Evolutionary conservation across 202 grass and related monocot genomes (phyloP), one percentile per base, ranked within the genome.

Genomic region (Panicum virgatum): DNA sequence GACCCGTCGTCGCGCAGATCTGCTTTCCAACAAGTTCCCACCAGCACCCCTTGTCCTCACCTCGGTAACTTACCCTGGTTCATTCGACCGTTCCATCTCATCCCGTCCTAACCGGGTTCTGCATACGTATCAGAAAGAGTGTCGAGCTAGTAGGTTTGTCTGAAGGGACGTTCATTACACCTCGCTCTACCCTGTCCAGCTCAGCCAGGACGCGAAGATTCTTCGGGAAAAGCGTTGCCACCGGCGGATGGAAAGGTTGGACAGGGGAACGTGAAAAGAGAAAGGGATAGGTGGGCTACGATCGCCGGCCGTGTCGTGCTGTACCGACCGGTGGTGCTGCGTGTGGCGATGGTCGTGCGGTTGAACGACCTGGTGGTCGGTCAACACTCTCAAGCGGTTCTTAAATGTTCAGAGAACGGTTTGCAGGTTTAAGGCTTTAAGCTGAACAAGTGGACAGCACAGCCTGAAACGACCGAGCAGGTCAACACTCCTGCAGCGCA

Each of bases 321-420:
- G 61, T 6, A 50, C 45, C 32, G 53, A 53, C n/a, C 8, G 10
- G 6, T 12, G 10, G 6, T 12, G 4, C 10, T 2, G 34, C 47
- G n/a, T 3, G 29, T 6, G 44, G 6, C 1, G 59, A 7, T 7
- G 30, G 32, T 5, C 63, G 38, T 56, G 48, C 12, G 6, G 78
- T 69, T 69, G 64, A 80, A 44, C 64, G 78, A 80, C 78, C 22
- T 16, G 0, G 36, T 64, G 3, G 14, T 47, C 62, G 9, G 63
- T 69, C 72, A 58, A 75, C 36, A 75, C 72, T 73, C 69, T 32
- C 69, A 6, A 51, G 69, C 46, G 69, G 11, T 46, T 10, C n/a
- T 15, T 9, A 47, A 69, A 68, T 43, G 20, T 1, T 13, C 10
- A 42, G 15, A 50, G 29, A 7, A 8, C 3, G 2, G 12, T 57